A percentile compares a stretch with the other conserved stretches of the same genome.
Evolutionary conservation across 305 asterid genomes (phyloP).

Genomic region (Salvia sclarea): DNA sequence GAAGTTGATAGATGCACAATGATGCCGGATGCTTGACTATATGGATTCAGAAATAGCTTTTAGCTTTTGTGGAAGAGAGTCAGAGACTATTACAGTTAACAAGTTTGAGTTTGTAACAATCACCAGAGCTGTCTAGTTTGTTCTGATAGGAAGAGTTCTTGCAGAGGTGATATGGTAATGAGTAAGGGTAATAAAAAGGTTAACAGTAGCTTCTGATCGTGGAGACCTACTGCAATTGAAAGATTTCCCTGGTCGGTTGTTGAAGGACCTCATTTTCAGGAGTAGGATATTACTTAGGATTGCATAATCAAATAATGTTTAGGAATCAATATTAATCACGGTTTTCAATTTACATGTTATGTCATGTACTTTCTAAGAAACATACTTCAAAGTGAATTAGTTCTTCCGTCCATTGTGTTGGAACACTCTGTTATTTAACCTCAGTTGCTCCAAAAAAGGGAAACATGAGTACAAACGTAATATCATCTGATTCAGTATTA

Average conservation of each 20-base stretch:
- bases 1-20: not conserved
- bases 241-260: not conserved
- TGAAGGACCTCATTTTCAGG: not conserved
- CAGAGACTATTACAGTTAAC: not conserved
- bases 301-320: not conserved
- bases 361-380: not conserved
- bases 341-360: not conserved
- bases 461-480: not conserved
- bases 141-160: not conserved
- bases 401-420: constrained; percentile 17
- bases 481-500: not conserved
- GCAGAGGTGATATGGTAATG: constrained; percentile 15
- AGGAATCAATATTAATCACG: not conserved
- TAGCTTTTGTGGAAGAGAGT: not conserved
- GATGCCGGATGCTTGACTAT: constrained; percentile 7
- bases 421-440: constrained; percentile 6
- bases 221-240: not conserved
- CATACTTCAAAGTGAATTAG: not conserved
- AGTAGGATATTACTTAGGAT: constrained; percentile 7
- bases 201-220: not conserved
- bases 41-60: not conserved
- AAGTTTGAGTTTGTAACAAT: constrained; percentile 4
- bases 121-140: not conserved
- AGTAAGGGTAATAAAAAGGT: not conserved
- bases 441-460: not conserved